These are phyloP conservation scores for Camelina laxa DNA, from an alignment of 345 rosid species.

Conservation along the genomic window DNA sequence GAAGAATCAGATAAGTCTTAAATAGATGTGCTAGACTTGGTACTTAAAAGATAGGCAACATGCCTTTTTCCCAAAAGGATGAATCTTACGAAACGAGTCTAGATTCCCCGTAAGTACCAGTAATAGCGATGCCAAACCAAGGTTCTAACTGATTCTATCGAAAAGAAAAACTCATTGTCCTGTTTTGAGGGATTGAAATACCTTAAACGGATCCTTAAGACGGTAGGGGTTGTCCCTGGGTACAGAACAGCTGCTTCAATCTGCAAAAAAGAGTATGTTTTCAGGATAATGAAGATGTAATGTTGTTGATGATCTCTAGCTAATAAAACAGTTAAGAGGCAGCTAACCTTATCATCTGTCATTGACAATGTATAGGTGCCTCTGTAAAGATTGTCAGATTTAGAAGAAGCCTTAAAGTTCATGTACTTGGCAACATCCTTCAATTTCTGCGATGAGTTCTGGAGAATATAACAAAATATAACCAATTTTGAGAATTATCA, in stretches of 20 bases:
- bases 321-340: background rate
- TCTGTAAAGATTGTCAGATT: conserved; percentile 67
- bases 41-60: background rate
- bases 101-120: background rate
- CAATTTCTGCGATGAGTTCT: conserved; percentile 87
- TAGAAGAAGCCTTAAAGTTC: conserved; percentile 76
- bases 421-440: conserved; percentile 85
- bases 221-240: conserved; percentile 80
- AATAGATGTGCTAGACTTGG: too few species aligned
- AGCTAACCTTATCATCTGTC: conserved; percentile 75
- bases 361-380: conserved; percentile 71
- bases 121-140: background rate
- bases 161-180: background rate
- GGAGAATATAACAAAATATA: conserved; percentile 23
- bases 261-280: conserved; percentile 50
- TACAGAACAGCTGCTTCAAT: conserved; percentile 89
- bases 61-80: background rate
- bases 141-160: background rate
- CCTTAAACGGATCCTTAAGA: conserved; percentile 86
- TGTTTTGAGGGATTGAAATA: conserved; percentile 37
- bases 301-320: conserved; percentile 15
- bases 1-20: too few species aligned
- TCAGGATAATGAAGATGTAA: background rate
- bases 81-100: background rate
- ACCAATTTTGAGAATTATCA: background rate